These are phyloP conservation scores for Cucurbita pepo DNA, from an alignment of 306 rosid genomes.

Conservation along the genomic window DNA sequence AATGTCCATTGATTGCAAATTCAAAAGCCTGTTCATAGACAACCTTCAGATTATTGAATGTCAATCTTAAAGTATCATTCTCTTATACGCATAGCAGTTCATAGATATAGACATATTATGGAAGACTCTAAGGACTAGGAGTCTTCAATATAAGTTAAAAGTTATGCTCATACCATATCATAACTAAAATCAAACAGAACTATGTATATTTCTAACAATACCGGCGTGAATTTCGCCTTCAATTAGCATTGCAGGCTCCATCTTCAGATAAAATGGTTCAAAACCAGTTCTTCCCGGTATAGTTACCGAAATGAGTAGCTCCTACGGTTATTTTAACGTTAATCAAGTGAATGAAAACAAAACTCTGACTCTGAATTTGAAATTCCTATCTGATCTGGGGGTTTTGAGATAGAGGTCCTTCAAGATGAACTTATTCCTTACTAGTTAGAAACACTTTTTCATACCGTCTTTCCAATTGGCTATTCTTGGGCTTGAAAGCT, in stretches of 20 bases:
- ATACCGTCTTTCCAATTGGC: too few relatives aligned
- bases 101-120: neutral
- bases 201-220: conserved; percentile 8
- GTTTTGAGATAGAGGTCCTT: too few relatives aligned
- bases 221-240: conserved; percentile 20
- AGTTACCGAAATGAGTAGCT: neutral
- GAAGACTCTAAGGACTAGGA: neutral
- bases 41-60: conserved; percentile 22
- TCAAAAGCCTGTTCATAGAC: conserved; percentile 15
- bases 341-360: neutral
- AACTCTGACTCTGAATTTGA: neutral
- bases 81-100: neutral
- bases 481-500: too few relatives aligned
- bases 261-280: conserved; percentile 14
- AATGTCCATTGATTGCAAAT: conserved; percentile 13
- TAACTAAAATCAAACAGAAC: neutral
- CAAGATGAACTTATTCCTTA: too few relatives aligned
- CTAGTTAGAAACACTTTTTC: too few relatives aligned
- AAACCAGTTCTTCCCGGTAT: conserved; percentile 16
- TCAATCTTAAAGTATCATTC: conserved; percentile 12
- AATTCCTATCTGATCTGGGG: neutral
- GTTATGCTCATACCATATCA: neutral
- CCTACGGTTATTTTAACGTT: neutral
- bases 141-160: neutral
- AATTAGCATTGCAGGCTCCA: neutral